Conservation (phyloP, 305 asterid genomes). For the Euphrasia arctica region DNA sequence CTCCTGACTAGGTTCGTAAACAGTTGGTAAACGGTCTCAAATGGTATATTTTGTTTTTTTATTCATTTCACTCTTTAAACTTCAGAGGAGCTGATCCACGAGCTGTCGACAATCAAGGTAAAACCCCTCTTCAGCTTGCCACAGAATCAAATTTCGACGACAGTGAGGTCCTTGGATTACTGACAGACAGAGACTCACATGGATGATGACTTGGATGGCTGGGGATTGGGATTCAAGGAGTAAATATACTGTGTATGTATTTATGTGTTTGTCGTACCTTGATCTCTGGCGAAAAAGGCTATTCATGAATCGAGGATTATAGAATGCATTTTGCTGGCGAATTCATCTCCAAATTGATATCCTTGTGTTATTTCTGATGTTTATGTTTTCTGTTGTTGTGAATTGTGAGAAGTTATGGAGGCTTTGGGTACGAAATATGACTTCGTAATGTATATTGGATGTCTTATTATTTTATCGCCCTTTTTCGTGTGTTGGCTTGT, state of each 20-base stretch:
- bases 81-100: conserved; percentile 92
- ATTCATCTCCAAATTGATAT: conserved; percentile 14
- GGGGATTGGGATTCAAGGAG: conserved; percentile 22
- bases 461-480: conserved; percentile 27
- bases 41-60: neutral
- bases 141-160: conserved; percentile 64
- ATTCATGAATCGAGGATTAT: conserved; percentile 20
- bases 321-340: conserved; percentile 15
- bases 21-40: too few species aligned
- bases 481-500: neutral
- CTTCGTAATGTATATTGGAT: conserved; percentile 26
- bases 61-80: neutral
- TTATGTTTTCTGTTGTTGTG: conserved; percentile 17
- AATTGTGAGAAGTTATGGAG: conserved; percentile 10
- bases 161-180: conserved; percentile 59
- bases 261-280: conserved; percentile 33
- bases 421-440: conserved; percentile 24
- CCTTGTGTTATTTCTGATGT: conserved; percentile 1
- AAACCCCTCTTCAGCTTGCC: conserved; percentile 53
- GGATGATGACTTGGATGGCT: conserved; percentile 29
- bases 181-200: conserved; percentile 54
- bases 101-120: conserved; percentile 67
- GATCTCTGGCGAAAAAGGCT: conserved; percentile 24
- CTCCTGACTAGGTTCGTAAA: conserved; percentile 71
- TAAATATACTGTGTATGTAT: conserved; percentile 53